Evolutionary conservation across 306 rosid species (phyloP).

Genomic region (Sicyos edulis): DNA sequence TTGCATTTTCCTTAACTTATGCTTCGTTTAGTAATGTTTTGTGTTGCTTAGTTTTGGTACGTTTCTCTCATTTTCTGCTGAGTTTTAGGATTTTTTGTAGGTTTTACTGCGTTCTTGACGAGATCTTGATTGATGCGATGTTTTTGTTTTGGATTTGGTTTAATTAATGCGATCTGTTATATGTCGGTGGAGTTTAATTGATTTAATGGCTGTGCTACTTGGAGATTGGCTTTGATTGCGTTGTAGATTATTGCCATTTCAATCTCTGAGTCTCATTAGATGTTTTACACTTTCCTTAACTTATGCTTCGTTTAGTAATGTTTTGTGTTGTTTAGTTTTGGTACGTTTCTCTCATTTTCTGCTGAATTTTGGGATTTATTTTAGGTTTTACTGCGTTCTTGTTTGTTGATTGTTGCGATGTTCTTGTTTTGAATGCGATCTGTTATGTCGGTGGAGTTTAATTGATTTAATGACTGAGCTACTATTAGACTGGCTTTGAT

Average conservation of each 20-base stretch:
- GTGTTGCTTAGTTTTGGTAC: no score
- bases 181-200: background rate
- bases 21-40: background rate
- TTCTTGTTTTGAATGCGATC: no score
- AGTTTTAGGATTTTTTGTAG: background rate
- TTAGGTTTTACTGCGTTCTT: no score
- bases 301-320: background rate
- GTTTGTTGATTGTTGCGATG: no score
- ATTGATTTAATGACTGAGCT: no score
- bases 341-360: no score
- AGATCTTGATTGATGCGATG: slow-evolving; percentile 7
- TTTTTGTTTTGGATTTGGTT: background rate
- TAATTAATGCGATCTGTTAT: background rate
- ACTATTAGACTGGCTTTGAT: no score
- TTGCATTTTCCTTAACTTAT: background rate
- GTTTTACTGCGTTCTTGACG: background rate
- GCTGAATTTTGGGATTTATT: no score
- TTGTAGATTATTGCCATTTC: background rate
- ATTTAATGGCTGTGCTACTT: background rate
- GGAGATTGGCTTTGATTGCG: background rate
- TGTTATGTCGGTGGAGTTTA: no score
- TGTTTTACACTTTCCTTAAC: background rate
- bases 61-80: background rate
- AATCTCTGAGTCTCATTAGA: background rate
- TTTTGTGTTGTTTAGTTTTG: no score